Evolutionary conservation across 2,329 filamentous ascomycete genomes (phyloP).

Genomic region (Alternaria burnsii): DNA sequence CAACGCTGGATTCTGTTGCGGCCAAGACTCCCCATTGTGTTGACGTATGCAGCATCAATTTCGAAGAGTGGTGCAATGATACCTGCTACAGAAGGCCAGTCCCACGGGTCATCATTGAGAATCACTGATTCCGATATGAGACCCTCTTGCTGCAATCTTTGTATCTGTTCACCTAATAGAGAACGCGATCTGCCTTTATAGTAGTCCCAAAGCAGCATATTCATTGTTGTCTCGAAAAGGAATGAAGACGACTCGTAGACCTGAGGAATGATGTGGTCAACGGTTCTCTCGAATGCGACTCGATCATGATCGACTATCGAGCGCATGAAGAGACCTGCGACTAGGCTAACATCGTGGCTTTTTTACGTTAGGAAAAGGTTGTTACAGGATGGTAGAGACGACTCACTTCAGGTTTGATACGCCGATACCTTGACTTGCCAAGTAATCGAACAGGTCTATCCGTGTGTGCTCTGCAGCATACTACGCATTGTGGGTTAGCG

Average conservation of each 20-base stretch:
- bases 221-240: slow-evolving; percentile 11
- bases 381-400: neutral
- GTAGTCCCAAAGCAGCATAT: slow-evolving; percentile 15
- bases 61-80: slow-evolving; percentile 5
- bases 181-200: slow-evolving; percentile 8
- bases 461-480: slow-evolving; percentile 4
- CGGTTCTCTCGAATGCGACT: neutral
- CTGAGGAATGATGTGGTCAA: slow-evolving; percentile 6
- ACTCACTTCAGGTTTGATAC: slow-evolving; percentile 17
- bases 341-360: slow-evolving; percentile 9
- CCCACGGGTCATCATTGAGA: slow-evolving; percentile 5
- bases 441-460: slow-evolving; percentile 19
- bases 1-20: slow-evolving; percentile 8
- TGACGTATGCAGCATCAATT: slow-evolving; percentile 1
- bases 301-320: slow-evolving; percentile 5
- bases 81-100: slow-evolving; percentile 6
- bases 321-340: slow-evolving; percentile 8
- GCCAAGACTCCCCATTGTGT: slow-evolving; percentile 8
- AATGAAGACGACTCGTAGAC: slow-evolving; percentile 11
- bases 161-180: neutral
- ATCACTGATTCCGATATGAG: neutral
- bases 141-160: slow-evolving; percentile 3
- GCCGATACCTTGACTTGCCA: slow-evolving; percentile 24
- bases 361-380: neutral
- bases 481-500: neutral